Conservation (phyloP, 768 basidiomycete genomes). For the Gloeophyllum trabeum region DNA sequence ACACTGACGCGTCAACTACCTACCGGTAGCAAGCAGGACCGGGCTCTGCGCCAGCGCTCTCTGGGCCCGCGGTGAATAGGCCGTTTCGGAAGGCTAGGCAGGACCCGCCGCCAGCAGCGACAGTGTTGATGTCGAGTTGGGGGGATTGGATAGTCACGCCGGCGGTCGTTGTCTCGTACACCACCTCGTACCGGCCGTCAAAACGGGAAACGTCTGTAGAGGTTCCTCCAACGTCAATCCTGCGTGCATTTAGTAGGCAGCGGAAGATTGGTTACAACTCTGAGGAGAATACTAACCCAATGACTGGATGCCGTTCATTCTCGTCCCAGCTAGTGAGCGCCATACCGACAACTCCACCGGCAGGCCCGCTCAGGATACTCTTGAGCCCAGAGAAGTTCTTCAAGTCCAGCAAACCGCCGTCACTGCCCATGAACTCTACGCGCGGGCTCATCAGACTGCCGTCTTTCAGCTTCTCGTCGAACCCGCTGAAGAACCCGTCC, state of each 20-base stretch:
- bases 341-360: slow-evolving; percentile 93
- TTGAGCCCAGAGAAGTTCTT: slow-evolving; percentile 87
- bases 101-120: slow-evolving; percentile 91
- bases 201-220: slow-evolving; percentile 93
- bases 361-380: slow-evolving; percentile 88
- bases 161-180: slow-evolving; percentile 93
- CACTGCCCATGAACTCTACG: slow-evolving; percentile 94
- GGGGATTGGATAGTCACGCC: slow-evolving; percentile 89
- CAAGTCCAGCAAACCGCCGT: slow-evolving; percentile 76
- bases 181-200: slow-evolving; percentile 82
- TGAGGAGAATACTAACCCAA: slow-evolving; percentile 48
- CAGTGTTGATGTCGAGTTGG: slow-evolving; percentile 91
- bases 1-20: slow-evolving; percentile 7
- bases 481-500: slow-evolving; percentile 85
- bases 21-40: slow-evolving; percentile 88
- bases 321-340: slow-evolving; percentile 88
- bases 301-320: slow-evolving; percentile 58
- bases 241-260: slow-evolving; percentile 15
- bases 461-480: slow-evolving; percentile 63
- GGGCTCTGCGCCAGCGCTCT: slow-evolving; percentile 89
- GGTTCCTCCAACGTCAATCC: slow-evolving; percentile 90
- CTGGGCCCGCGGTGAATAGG: slow-evolving; percentile 83
- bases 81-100: slow-evolving; percentile 85
- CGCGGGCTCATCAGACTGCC: slow-evolving; percentile 47
- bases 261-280: not conserved